A percentile compares a stretch with the other conserved stretches of the same genome.
phyloP scores from a whole-genome alignment of 148 eudicot species.

The Rhododendron kiyosumense region DNA sequence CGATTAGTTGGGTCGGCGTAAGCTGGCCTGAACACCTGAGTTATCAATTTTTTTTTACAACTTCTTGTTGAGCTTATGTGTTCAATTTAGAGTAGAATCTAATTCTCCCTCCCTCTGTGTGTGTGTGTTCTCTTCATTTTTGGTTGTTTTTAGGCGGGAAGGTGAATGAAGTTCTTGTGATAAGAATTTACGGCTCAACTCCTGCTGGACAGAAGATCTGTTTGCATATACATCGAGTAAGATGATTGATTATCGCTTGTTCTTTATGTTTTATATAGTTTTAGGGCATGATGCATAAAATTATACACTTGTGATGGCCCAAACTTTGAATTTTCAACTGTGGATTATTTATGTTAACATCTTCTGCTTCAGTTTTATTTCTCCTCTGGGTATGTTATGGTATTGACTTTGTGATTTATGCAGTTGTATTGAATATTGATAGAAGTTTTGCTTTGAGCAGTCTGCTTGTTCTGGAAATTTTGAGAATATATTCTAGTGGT shows the following conservation, averaged over 20 bases:
- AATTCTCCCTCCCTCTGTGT: neutral
- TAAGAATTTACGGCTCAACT: conserved; percentile 83
- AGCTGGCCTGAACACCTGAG: too few species aligned
- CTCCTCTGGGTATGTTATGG: neutral
- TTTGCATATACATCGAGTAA: conserved; percentile 76
- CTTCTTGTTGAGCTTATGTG: too few species aligned
- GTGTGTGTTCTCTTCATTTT: too few species aligned
- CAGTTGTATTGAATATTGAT: too few species aligned
- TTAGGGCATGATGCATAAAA: neutral
- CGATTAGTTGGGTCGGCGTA: too few species aligned
- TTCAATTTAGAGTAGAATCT: neutral
- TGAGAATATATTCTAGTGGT: neutral
- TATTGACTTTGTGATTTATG: neutral
- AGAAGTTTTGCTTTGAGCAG: neutral
- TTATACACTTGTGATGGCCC: neutral
- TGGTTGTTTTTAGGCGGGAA: conserved; percentile 48
- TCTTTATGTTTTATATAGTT: neutral
- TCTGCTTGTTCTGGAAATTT: neutral
- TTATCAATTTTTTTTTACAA: neutral
- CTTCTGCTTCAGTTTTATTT: neutral
- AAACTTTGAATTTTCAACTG: neutral
- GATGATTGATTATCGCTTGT: neutral
- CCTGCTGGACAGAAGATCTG: conserved; percentile 93
- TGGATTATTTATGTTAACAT: neutral
- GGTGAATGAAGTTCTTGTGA: conserved; percentile 89